These are phyloP conservation scores for Rhodocollybia butyracea DNA, from an alignment of 768 basidiomycete species.

Conservation along the genomic window DNA sequence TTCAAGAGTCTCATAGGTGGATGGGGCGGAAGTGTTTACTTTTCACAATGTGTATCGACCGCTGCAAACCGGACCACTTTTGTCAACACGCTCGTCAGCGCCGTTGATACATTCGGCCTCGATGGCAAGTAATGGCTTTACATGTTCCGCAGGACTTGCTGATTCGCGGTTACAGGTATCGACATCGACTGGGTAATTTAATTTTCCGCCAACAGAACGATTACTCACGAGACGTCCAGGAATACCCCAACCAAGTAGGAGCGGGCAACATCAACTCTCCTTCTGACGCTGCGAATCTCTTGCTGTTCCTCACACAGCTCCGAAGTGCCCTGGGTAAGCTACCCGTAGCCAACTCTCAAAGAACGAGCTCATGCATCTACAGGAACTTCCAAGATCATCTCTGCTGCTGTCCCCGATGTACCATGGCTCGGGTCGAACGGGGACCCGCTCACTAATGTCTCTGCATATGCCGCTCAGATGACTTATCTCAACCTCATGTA, in stretches of 20 bases:
- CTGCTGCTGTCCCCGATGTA: conserved; percentile 64
- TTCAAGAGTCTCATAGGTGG: conserved; percentile 41
- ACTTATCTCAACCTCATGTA: conserved; percentile 72
- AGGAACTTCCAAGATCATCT: conserved; percentile 58
- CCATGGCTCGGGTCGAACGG: conserved; percentile 68
- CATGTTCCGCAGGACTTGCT: neutral
- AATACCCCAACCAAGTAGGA: conserved; percentile 68
- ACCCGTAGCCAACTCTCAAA: neutral
- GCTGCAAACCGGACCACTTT: conserved; percentile 52
- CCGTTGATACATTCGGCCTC: conserved; percentile 56
- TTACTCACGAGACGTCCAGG: conserved; percentile 31
- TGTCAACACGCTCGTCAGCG: conserved; percentile 47
- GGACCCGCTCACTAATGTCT: conserved; percentile 58
- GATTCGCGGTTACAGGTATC: conserved; percentile 22
- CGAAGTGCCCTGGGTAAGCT: conserved; percentile 47
- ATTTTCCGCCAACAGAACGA: neutral
- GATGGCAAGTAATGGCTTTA: conserved; percentile 52
- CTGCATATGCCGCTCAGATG: conserved; percentile 58
- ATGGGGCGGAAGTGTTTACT: conserved; percentile 70
- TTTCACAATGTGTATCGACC: conserved; percentile 56
- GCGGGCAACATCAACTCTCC: conserved; percentile 58
- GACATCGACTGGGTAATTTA: conserved; percentile 54
- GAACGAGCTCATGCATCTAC: neutral
- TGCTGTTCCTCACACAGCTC: conserved; percentile 56
- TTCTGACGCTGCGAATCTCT: conserved; percentile 61